Evolutionary conservation across 108 stramenopile genomes (phyloP), one percentile per base, ranked within the genome.

Genomic region (Skeletonema tropicum): DNA sequence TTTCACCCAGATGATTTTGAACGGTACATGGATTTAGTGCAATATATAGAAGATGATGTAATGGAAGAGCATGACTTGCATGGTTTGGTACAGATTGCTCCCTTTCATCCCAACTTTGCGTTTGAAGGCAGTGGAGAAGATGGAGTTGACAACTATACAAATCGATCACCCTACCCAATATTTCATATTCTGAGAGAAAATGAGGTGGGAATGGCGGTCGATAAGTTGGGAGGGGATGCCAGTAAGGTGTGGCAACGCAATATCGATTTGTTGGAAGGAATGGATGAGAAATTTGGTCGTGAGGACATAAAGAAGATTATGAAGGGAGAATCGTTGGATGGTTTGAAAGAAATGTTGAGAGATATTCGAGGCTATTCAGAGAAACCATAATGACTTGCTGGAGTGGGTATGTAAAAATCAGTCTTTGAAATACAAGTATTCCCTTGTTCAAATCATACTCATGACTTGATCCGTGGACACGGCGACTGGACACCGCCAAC

Each of bases 171-270:
- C 5, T 92, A 82, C 74, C 91, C 94, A 4, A 88, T 91, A 25
- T 94, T 94, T 75, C 94, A 94, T 70, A 77, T 94, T 35, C 59
- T 94, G 52, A 70, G 91, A 71, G 94, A 94, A 71, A 88, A 84
- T 26, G 94, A 94, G 48, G 94, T 94, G 0, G 64, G 62, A 6
- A 15, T 12, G 17, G 94, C 94, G 0, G 94, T 94, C 1, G 86
- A 90, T 12, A 76, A 70, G 29, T 57, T 94, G 63, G 71, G 85
- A 14, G 94, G 94, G 6, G 91, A 94, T 80, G 84, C 90, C 9
- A 75, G 79, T 31, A 83, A 74, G 38, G 91, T 94, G 5, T 94
- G 90, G 90, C 55, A 81, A 69, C 79, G 94, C 30, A 94, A 94
- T 74, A 75, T 91, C 5, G 61, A 74, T 9, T 67, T 94, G 25